Evolutionary conservation across 495 filamentous ascomycete species (phyloP).

Genomic region (Neurospora sp.): DNA sequence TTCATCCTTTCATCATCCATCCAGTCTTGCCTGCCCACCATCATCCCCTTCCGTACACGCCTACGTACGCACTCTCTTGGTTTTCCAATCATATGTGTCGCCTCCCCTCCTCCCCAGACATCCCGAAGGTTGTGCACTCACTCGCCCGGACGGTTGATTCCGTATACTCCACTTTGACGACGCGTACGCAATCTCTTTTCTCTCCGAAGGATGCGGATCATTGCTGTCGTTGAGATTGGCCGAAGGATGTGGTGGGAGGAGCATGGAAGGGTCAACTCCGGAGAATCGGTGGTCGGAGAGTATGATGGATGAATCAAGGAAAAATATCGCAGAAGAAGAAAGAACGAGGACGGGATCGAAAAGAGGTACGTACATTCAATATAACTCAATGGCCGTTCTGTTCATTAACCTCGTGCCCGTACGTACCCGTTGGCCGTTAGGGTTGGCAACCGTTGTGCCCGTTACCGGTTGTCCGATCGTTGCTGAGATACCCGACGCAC

Average conservation of each 20-base stretch:
- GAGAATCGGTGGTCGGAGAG: not conserved
- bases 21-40: not conserved
- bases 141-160: not conserved
- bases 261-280: not conserved
- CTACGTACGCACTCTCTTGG: not conserved
- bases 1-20: not conserved
- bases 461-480: not conserved
- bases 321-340: not conserved
- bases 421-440: not conserved
- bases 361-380: not conserved
- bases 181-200: not conserved
- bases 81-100: not conserved
- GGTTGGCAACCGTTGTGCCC: not conserved
- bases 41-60: not conserved
- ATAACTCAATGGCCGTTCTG: not conserved
- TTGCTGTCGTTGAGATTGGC: not conserved
- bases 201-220: not conserved
- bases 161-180: not conserved
- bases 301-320: not conserved
- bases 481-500: not conserved
- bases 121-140: not conserved
- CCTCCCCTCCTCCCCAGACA: not conserved
- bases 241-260: not conserved
- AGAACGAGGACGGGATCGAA: not conserved
- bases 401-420: not conserved